Conservation (phyloP, 768 basidiomycete genomes). For the Pholiota microspora region DNA sequence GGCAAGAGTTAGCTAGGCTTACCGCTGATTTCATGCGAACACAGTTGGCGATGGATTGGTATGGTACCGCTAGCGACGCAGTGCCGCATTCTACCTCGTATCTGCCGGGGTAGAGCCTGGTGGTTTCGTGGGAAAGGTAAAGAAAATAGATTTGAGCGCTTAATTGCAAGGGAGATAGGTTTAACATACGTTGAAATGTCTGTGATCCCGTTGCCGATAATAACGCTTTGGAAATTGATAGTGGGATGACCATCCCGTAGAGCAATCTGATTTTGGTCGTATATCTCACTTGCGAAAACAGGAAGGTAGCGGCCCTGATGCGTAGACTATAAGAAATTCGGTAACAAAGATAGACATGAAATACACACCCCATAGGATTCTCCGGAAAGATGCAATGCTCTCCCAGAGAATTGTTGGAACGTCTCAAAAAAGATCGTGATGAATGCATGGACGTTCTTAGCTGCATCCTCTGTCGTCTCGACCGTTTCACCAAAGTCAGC, state of each 20-base stretch:
- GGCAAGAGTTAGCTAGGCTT: slow-evolving; percentile 16
- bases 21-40: slow-evolving; percentile 45
- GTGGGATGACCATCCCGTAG: slow-evolving; percentile 50
- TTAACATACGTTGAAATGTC: slow-evolving; percentile 34
- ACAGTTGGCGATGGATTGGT: slow-evolving; percentile 1
- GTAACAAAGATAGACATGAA: neutral
- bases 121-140: neutral
- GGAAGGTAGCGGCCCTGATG: slow-evolving; percentile 66
- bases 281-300: slow-evolving; percentile 74
- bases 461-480: slow-evolving; percentile 78
- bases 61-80: slow-evolving; percentile 1
- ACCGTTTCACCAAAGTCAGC: slow-evolving; percentile 67
- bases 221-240: slow-evolving; percentile 64
- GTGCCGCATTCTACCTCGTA: neutral
- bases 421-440: slow-evolving; percentile 78
- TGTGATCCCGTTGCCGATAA: slow-evolving; percentile 64
- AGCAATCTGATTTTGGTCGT: slow-evolving; percentile 63
- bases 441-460: slow-evolving; percentile 73
- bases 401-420: slow-evolving; percentile 67
- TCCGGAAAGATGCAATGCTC: slow-evolving; percentile 70
- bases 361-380: slow-evolving; percentile 70
- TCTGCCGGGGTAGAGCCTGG: neutral
- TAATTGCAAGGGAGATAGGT: neutral
- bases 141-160: neutral
- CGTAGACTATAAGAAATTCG: neutral